Evolutionary conservation across 148 eudicot species (phyloP), one percentile per base, ranked within the genome.

Genomic region (Camellia sinensis): DNA sequence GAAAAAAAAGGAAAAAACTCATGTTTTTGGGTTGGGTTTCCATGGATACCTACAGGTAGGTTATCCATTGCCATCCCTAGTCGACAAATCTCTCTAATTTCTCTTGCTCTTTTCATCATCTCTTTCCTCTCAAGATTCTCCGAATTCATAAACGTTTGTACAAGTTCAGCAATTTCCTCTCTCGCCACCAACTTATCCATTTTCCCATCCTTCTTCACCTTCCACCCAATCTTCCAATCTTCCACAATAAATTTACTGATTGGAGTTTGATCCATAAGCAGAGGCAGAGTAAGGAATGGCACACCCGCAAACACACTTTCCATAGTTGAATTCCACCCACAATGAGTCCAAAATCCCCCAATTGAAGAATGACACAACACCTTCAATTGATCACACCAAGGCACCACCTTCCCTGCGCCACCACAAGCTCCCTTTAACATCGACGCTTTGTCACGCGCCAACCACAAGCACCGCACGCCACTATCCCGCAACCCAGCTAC

Each of bases 311-410:
- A 84, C 3, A 75, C 81, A 18, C 81, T 76, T 61, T 84, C 89
- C 44, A 79, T 37, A 6, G 83, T 74, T 0, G 90, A 81, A 60
- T 83, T 87, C 84, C 85, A 79, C 19, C 90, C 86, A 17, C 84
- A 83, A 59, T 85, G 86, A 11, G 82, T 70, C 61, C 83, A 71
- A 71, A 88, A 88, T 1, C 90, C 90, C 0, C 88, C 86, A 0
- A 87, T 53, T 13, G 83, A 81, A 7, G 66, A 12, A 64, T 87
- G 90, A 10, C 75, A 75, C 48, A 87, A 43, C 0, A 87, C 88
- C 78, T 45, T 85, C 78, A 83, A 37, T 73, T 87, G 90, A 43
- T 87, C 90, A 53, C 90, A 87, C 88, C 88, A 87, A 12, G 52
- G 59, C 40, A 87, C 77, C 43, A 83, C 72, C 43, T 61, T 50